Base-by-base conservation (phyloP, 768 basidiomycete species). In the Tulasnella sp. region DNA sequence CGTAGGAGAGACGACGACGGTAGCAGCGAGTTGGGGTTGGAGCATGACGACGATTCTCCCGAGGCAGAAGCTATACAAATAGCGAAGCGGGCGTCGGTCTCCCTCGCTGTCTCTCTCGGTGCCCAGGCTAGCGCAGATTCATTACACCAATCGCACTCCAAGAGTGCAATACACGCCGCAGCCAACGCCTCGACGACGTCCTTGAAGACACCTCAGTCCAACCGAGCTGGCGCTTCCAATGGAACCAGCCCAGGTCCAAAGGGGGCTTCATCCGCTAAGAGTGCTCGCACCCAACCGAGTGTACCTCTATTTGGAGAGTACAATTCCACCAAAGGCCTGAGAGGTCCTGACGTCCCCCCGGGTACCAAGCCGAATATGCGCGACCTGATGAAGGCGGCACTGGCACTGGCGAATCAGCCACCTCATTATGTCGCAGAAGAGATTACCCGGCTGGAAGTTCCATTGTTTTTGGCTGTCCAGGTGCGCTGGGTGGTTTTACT, bases 381-480 rank as follows among this genome's bases (percentile, higher is more conserved):
- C 84, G 90, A 91, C 68, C 88, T 95, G 27, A 85, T 87, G 48
- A 89, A 85, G 81, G 85, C 92, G 71, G 77, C 79, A 27, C 39
- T 27, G 38, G 89, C 92, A 12, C 85, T 89, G 77, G 90, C 91
- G 76, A 84, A 84, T 31, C 85, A 88, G 21, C 92, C 93, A 80
- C 86, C 92, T 7, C 88, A 87, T 31, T 90, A 91, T 34, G 90
- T 97, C 80, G 96, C 96, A 0, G 90, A 94, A 82, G 94, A 97
- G 85, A 94, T 98, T 82, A 96, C 95, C 52, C 89, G 91, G 74
- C 85, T 92, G 58, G 91, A 93, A 83, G 90, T 89, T 81, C 88
- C 87, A 79, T 84, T 91, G 46, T 97, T 97, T 84, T 83, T 93
- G 81, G 87, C 88, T 74, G 96, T 98, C 77, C 88, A 93, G 88